Percentiles rank a stretch among this genome's conserved stretches.
Conservation (phyloP, 192 early-diverging fungal genomes). For the Backusella parvicylindrica region DNA sequence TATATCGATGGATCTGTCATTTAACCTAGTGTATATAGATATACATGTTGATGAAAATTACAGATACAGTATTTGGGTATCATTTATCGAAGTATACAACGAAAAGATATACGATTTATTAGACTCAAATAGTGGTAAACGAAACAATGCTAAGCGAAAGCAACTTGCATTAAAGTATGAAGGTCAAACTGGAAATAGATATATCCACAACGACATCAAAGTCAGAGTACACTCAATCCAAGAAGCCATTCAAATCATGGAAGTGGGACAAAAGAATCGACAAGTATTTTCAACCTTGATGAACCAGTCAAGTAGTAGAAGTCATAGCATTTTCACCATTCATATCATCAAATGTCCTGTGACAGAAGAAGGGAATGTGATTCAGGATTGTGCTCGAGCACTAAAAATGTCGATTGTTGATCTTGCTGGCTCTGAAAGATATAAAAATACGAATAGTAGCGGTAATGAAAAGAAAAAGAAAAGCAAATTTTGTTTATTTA, state of each 20-base stretch:
- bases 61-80: conserved; percentile 83
- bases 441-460: conserved; percentile 44
- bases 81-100: conserved; percentile 89
- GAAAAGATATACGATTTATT: conserved; percentile 87
- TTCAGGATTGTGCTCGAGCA: conserved; percentile 17
- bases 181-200: conserved; percentile 38
- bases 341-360: conserved; percentile 55
- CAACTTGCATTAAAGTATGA: conserved; percentile 42
- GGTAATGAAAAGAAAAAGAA: conserved; percentile 13
- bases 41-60: conserved; percentile 36
- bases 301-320: conserved; percentile 55
- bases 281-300: conserved; percentile 53
- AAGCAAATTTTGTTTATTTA: background rate
- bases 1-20: too few species aligned
- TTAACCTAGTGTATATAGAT: background rate
- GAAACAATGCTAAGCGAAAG: conserved; percentile 24
- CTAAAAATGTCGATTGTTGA: conserved; percentile 62
- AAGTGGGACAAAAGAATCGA: conserved; percentile 54
- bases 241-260: conserved; percentile 55
- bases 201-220: conserved; percentile 58
- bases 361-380: conserved; percentile 34
- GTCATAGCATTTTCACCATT: conserved; percentile 67
- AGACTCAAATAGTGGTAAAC: conserved; percentile 18
- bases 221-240: conserved; percentile 49
- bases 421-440: conserved; percentile 67